Conservation (phyloP, 139 green algal genomes). For the Coelastrella sp. region DNA sequence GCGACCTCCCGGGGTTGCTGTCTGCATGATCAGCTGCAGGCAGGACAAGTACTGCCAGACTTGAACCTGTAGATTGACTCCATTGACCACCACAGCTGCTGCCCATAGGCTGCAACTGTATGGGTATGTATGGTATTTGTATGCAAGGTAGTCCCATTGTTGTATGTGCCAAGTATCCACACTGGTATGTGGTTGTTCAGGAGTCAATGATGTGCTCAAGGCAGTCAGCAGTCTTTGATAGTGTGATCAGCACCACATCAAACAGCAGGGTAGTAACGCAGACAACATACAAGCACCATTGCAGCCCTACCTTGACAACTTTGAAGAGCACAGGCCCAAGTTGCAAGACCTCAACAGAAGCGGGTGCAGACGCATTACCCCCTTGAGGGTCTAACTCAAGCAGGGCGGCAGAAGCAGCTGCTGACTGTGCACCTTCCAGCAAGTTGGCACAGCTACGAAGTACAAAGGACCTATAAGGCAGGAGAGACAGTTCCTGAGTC, state of each 20-base stretch:
- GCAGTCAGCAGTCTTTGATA: too few relatives aligned
- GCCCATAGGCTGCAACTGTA: too few relatives aligned
- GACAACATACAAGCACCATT: background rate
- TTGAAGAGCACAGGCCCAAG: constrained; percentile 30
- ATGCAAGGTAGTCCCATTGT: too few relatives aligned
- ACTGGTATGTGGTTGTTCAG: too few relatives aligned
- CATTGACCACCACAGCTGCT: too few relatives aligned
- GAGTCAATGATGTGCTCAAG: too few relatives aligned
- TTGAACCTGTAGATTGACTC: too few relatives aligned
- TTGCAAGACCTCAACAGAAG: constrained; percentile 31
- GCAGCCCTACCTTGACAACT: background rate
- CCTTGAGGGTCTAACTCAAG: background rate
- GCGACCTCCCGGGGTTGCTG: constrained; percentile 21
- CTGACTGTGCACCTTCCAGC: constrained; percentile 42
- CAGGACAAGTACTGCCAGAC: background rate
- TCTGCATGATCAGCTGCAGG: constrained; percentile 39
- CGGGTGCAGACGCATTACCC: background rate
- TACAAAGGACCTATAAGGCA: constrained; percentile 41
- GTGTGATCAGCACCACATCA: too few relatives aligned
- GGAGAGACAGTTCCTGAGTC: too few relatives aligned
- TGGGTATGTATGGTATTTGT: too few relatives aligned
- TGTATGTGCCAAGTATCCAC: too few relatives aligned
- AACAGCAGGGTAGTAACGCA: too few relatives aligned
- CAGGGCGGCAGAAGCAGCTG: constrained; percentile 7
- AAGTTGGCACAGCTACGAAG: constrained; percentile 42